phyloP scores from a whole-genome alignment of 352 stramenopile genomes.

The Globisporangium viniferum region DNA sequence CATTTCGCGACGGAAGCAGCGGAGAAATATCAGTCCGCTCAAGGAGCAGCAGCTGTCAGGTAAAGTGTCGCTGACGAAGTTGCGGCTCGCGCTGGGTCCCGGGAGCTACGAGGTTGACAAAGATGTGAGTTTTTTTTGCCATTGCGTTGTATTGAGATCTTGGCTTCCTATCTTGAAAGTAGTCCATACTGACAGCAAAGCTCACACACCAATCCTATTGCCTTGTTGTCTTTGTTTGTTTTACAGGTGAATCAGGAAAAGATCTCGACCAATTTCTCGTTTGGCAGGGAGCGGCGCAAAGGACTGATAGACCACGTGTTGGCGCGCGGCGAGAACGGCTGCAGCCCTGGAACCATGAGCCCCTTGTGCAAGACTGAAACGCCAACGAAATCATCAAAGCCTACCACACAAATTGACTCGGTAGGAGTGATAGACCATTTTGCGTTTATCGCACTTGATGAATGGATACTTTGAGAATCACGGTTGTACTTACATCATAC shows the following conservation, averaged over 20 bases:
- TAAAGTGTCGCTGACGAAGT: constrained; percentile 18
- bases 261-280: constrained; percentile 45
- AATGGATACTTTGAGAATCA: neutral
- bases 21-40: constrained; percentile 3
- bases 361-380: neutral
- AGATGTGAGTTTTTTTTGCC: constrained; percentile 16
- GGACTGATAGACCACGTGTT: constrained; percentile 39
- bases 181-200: neutral
- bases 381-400: neutral
- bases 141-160: neutral
- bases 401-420: neutral
- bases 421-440: neutral
- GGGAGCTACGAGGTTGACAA: constrained; percentile 53
- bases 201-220: neutral
- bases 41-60: neutral
- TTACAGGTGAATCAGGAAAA: constrained; percentile 32
- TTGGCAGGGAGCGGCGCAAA: constrained; percentile 38
- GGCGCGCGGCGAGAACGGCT: constrained; percentile 18
- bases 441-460: neutral
- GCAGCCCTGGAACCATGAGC: constrained; percentile 16
- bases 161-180: neutral
- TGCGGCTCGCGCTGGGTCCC: constrained; percentile 39
- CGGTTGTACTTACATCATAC: neutral
- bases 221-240: neutral
- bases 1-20: constrained; percentile 11